Conservation (phyloP, 1,284 basidiomycete genomes). For the Naganishia liquefaciens region DNA sequence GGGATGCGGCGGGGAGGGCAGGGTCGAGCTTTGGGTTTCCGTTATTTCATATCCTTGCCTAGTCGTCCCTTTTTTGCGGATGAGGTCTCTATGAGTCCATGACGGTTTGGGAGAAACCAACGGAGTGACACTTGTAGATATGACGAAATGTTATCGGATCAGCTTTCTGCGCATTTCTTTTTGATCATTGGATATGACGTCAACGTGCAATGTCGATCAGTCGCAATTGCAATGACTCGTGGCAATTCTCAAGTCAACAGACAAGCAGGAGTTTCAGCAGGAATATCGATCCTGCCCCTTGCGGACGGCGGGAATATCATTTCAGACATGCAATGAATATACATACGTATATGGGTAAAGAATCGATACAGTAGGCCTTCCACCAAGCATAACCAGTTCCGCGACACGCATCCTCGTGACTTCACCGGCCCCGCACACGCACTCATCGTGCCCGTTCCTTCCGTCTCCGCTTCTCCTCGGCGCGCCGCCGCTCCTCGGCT, state of each 20-base stretch:
- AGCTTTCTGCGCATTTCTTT: background rate
- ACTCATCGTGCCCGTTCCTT: slow-evolving; percentile 21
- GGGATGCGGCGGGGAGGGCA: background rate
- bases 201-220: too few species aligned
- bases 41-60: slow-evolving; percentile 38
- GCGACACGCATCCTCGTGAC: too few species aligned
- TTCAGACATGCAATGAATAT: too few species aligned
- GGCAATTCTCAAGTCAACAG: too few species aligned
- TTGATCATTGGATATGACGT: too few species aligned
- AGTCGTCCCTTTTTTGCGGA: slow-evolving; percentile 2
- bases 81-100: slow-evolving; percentile 33
- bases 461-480: slow-evolving; percentile 29
- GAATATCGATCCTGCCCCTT: too few species aligned
- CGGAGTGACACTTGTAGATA: slow-evolving; percentile 32
- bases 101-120: slow-evolving; percentile 37
- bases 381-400: too few species aligned
- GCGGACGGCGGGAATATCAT: too few species aligned
- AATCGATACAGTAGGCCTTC: too few species aligned
- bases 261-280: too few species aligned
- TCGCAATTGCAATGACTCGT: too few species aligned
- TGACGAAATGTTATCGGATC: background rate
- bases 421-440: background rate
- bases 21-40: slow-evolving; percentile 34
- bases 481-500: slow-evolving; percentile 25
- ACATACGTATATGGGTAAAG: too few species aligned